Base-by-base conservation (phyloP, 2,329 filamentous ascomycete genomes). In the Sclerotinia nivalis region DNA sequence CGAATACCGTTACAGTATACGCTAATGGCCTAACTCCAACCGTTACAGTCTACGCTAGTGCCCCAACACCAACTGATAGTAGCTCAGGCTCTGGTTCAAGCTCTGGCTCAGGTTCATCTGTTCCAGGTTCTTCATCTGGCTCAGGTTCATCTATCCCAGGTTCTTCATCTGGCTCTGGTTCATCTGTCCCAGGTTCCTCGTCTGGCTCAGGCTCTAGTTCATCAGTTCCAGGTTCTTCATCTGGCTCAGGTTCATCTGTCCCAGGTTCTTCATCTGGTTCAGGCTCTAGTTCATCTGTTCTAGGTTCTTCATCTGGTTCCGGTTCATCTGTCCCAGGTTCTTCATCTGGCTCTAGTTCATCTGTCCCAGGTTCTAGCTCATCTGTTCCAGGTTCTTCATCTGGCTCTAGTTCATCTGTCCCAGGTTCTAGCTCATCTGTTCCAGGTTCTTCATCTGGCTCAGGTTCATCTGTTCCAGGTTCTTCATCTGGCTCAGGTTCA, bases 1-100 rank as follows among this genome's bases (percentile, higher is more conserved):
- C 54, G 40, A 69, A 69, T 15, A 64, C 67, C 0, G 56, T 69
- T 20, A 69, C 67, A 7, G 58, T 55, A 4, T 69, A 64, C 54
- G 67, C 58, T 20, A 34, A 22, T 34, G 49, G 67, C 20, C 67
- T 58, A 13, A 20, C 58, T 6, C 66, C 66, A 45, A 49, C 66
- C 5, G 49, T 56, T 56, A 45, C 37, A 31, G 49, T 43, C 55
- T 69, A 64, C 47, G 66, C 58, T 25, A 34, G 22, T 34, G 37
- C 58, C 25, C 58, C 67, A 13, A 20, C 58, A 8, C 58, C 67
- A 45, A 49, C 49, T 22, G 61, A n/a, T 10, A 28, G 50, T 6
- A 18, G 50, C 8, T 45, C 50, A 8, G 47, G 13, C 3, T 25
- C 59, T 31, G 40, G 47, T 5, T 40, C 65, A 3, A 47, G 61